Base-by-base conservation (phyloP, 225 moss, liverwort and hornwort genomes). In the Bryoerythrophyllum caledonicum region DNA sequence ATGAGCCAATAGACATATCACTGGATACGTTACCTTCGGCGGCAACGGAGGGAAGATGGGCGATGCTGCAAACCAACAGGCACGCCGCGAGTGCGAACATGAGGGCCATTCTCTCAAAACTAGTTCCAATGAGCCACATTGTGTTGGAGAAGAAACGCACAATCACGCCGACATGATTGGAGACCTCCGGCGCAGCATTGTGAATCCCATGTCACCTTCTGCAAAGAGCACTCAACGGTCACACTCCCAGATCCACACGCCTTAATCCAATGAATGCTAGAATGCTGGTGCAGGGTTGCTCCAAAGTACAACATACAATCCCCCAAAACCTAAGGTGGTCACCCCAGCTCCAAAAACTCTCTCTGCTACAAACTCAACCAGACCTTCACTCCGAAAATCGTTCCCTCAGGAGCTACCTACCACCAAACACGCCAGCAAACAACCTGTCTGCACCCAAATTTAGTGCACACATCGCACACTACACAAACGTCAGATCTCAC, bases 21-120 rank as follows among this genome's bases (percentile, higher is more conserved):
- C 11, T n/a, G n/a, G 55, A 1, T 12, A 12, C 19, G 11, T 69
- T 63, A 80, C 80, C 80, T 75, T 74, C 68, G 63, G 74, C 74
- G 26, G 43, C 70, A 11, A 34, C 69, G 12, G 30, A 41, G 62
- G 74, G 56, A 13, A 75, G 28, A 62, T 70, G 67, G 54, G 23
- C 34, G 17, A 68, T 21, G 6, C 56, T 21, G 6, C 56, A 63
- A 30, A 70, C 27, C 7, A 80, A 23, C 43, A 80, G 46, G 48
- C 55, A 62, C 16, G 56, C 43, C 37, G 74, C 53, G 21, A 80
- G 6, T 17, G 68, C 43, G 61, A 62, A 69, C 28, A 54, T 8
- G 23, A 70, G 5, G 6, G 40, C 30, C 80, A 75, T 80, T 23
- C n/a, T 15, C 28, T 40, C 41, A 26, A 15, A 21, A 55, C 55